Evolutionary conservation across 768 basidiomycete species (phyloP).

Genomic region (Russula olivacea): DNA sequence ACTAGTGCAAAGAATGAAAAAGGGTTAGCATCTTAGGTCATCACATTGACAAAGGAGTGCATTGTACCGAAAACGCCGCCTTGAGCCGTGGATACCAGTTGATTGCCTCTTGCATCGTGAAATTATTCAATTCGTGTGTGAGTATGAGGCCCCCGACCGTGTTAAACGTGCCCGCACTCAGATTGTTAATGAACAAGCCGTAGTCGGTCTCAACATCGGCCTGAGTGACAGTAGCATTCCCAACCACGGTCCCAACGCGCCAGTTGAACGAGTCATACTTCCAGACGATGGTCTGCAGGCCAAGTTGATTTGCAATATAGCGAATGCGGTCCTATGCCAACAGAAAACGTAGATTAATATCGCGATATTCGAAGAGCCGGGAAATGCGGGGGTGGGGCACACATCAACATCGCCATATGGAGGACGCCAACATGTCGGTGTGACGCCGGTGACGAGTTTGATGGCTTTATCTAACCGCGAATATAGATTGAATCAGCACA

Average conservation of each 20-base stretch:
- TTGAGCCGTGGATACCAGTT: slow-evolving; percentile 44
- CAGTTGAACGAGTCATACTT: slow-evolving; percentile 66
- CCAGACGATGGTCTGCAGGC: slow-evolving; percentile 71
- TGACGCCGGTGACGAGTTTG: slow-evolving; percentile 49
- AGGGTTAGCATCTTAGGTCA: background rate
- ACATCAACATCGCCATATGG: slow-evolving; percentile 62
- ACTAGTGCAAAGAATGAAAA: background rate
- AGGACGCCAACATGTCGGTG: slow-evolving; percentile 56
- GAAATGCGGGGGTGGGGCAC: background rate
- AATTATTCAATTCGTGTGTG: slow-evolving; percentile 55
- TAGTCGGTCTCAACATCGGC: slow-evolving; percentile 17
- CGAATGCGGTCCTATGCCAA: slow-evolving; percentile 55
- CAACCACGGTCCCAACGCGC: slow-evolving; percentile 32
- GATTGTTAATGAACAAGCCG: slow-evolving; percentile 11
- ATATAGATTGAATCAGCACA: background rate
- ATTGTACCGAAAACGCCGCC: slow-evolving; percentile 39
- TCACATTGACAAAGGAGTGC: background rate
- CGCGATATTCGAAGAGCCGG: background rate
- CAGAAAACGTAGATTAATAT: background rate
- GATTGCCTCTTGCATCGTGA: slow-evolving; percentile 56
- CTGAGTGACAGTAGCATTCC: background rate
- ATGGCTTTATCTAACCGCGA: slow-evolving; percentile 42
- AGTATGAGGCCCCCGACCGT: slow-evolving; percentile 44
- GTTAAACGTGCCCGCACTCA: slow-evolving; percentile 13
- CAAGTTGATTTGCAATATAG: slow-evolving; percentile 59